Percentiles rank a stretch among this genome's conserved stretches.
Conservation (phyloP, 1,284 basidiomycete species). For the Pyrrhoderma lamaoense region DNA sequence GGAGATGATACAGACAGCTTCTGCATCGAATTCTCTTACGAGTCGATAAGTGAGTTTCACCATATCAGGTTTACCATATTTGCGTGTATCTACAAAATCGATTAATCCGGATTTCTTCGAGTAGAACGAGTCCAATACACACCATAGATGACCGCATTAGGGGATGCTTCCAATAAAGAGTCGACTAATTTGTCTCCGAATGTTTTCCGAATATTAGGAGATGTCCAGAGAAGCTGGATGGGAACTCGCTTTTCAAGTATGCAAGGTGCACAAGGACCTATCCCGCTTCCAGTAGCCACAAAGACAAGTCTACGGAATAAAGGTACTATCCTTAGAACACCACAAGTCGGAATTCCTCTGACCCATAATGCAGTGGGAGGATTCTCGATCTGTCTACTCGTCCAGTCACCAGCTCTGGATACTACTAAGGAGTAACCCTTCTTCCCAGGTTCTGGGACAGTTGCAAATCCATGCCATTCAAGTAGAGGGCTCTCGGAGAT, state of each 20-base stretch:
- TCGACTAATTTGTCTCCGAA: slow-evolving; percentile 54
- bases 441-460: slow-evolving; percentile 43
- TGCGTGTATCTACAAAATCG: slow-evolving; percentile 43
- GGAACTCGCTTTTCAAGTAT: slow-evolving; percentile 46
- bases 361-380: slow-evolving; percentile 51
- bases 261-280: slow-evolving; percentile 50
- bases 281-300: slow-evolving; percentile 56
- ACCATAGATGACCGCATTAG: slow-evolving; percentile 52
- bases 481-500: slow-evolving; percentile 45
- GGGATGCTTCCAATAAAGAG: slow-evolving; percentile 43
- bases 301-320: slow-evolving; percentile 53
- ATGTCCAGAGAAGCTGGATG: slow-evolving; percentile 51
- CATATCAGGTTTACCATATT: slow-evolving; percentile 56
- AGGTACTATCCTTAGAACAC: slow-evolving; percentile 49
- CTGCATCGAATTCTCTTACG: slow-evolving; percentile 52
- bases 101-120: not conserved
- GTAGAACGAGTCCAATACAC: slow-evolving; percentile 15
- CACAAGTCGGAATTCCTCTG: slow-evolving; percentile 50
- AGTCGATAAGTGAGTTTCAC: slow-evolving; percentile 50
- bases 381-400: slow-evolving; percentile 40
- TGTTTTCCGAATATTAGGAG: slow-evolving; percentile 50
- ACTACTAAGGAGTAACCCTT: slow-evolving; percentile 52
- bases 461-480: slow-evolving; percentile 60
- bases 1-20: slow-evolving; percentile 55
- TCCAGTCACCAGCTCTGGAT: slow-evolving; percentile 57